phyloP scores from a whole-genome alignment of 305 asterid species.

The Fraxinus greggii region DNA sequence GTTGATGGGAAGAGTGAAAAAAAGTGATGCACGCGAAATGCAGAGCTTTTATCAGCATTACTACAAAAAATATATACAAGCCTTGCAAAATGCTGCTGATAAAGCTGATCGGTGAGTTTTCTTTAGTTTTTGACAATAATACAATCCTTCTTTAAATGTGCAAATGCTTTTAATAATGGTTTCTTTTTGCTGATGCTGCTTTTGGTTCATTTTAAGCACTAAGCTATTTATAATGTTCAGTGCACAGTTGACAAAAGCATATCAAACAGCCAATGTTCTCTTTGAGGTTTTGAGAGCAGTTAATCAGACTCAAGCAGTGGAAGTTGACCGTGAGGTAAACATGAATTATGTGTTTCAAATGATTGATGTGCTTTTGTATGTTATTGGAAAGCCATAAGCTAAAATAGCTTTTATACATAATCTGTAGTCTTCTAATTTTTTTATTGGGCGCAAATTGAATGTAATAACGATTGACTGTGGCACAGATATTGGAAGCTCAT shows the following conservation, averaged over 20 bases:
- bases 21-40: constrained; percentile 99
- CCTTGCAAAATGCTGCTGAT: constrained; percentile 97
- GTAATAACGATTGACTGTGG: constrained; percentile 10
- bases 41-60: constrained; percentile 99
- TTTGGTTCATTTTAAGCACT: constrained; percentile 9
- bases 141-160: constrained; percentile 12
- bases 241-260: constrained; percentile 96
- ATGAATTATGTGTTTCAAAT: background rate
- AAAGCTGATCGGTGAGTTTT: constrained; percentile 90
- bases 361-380: constrained; percentile 16
- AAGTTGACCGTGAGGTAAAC: constrained; percentile 94
- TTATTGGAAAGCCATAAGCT: constrained; percentile 18
- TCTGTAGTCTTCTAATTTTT: constrained; percentile 1
- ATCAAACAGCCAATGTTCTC: constrained; percentile 97
- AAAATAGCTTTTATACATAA: constrained; percentile 4
- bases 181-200: constrained; percentile 15
- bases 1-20: constrained; percentile 92
- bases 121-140: background rate
- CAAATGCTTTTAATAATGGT: background rate
- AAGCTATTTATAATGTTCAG: constrained; percentile 47
- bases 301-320: constrained; percentile 89
- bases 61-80: constrained; percentile 94
- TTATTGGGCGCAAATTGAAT: constrained; percentile 22
- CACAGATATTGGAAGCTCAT: constrained; percentile 86
- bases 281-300: constrained; percentile 99